phyloP scores from a whole-genome alignment of 306 rosid species.

The Prunus davidiana region DNA sequence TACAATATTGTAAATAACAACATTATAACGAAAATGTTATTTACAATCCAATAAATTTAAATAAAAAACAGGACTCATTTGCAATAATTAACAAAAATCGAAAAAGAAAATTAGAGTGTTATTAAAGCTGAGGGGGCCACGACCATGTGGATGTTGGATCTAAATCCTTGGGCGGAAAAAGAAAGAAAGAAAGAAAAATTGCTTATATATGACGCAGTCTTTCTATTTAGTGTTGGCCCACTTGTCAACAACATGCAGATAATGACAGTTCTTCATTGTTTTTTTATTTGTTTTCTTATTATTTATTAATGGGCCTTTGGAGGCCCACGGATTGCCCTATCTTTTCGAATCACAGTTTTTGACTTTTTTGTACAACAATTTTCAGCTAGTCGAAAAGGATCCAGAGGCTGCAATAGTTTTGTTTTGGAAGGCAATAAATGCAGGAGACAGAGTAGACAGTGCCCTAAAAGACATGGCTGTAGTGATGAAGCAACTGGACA shows the following conservation, averaged over 20 bases:
- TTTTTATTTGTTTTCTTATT: neutral
- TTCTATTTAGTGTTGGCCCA: neutral
- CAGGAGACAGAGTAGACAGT: conserved; percentile 82
- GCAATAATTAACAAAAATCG: neutral
- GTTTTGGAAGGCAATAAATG: conserved; percentile 86
- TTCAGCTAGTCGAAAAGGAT: conserved; percentile 73
- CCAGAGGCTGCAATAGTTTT: conserved; percentile 67
- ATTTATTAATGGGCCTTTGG: neutral
- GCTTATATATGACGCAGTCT: no score
- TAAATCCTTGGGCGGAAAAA: neutral
- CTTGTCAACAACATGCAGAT: neutral
- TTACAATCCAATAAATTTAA: neutral
- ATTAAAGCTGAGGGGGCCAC: neutral
- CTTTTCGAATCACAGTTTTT: neutral
- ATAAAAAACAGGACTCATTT: neutral
- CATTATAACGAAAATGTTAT: neutral
- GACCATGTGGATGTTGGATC: neutral
- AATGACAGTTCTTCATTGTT: neutral
- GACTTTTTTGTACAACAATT: neutral
- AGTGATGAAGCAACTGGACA: conserved; percentile 78
- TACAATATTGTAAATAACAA: neutral
- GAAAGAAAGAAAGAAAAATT: no score
- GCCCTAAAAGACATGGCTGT: conserved; percentile 93
- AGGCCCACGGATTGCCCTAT: neutral
- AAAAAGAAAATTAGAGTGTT: neutral